Evolutionary conservation across 108 stramenopile genomes (phyloP), one percentile per base, ranked within the genome.

Genomic region (Licmophora abbreviata): DNA sequence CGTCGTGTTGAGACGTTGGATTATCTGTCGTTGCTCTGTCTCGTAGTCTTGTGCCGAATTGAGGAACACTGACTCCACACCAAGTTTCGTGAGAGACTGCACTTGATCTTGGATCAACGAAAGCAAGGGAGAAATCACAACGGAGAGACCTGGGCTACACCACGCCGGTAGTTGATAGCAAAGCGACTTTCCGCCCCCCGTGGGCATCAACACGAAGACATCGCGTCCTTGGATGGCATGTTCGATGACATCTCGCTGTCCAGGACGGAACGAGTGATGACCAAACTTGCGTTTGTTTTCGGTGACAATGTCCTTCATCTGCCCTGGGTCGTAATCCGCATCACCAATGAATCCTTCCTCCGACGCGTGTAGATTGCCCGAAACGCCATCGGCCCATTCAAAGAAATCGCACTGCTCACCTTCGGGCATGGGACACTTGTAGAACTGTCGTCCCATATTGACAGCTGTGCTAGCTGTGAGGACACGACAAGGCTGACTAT

Each of bases 71-170:
- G 93, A 73, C 18, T 75, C 64, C 29, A 98, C 81, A 26, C 88
- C 91, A 6, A 83, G 49, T 45, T 89, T 89, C 6, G 68, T 85
- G 64, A 96, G 55, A 10, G 76, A 69, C 58, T 79, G 64, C 11
- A 97, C 96, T 75, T 99, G 99, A 73, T 99, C 99, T 57, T 97
- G 92, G 51, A 98, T 96, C 38, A 99, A 71, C 10, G 88, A 91
- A 3, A 99, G 63, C 7, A 99, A 81, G 7, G 99, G 99, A 8
- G 93, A 94, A 28, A 99, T 69, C 23, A 99, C 88, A 9, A 99
- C 93, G 9, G 95, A 65, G 29, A 97, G 36, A 5, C 95, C 96
- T 0, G 92, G 92, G 42, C 75, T 76, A 51, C 94, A 93, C 83
- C 88, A 93, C 8, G 96, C 97, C 14, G 99, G 97, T 29, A 98